Conservation (phyloP, 192 early-diverging fungal species). For the Lobosporangium transversale region DNA sequence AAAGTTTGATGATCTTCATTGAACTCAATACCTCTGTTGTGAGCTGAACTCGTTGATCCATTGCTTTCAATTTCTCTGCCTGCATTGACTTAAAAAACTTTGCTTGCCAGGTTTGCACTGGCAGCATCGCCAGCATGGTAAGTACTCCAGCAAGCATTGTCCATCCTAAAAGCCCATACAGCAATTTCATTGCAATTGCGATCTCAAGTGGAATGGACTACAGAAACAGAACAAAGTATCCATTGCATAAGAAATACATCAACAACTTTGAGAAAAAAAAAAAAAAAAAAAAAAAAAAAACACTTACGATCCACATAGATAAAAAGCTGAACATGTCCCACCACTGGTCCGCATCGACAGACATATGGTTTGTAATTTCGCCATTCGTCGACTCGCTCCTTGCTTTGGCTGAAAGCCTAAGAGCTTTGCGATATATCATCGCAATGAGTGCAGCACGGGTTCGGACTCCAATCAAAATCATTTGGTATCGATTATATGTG, state of each 20-base stretch:
- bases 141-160: conserved; percentile 39
- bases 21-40: conserved; percentile 47
- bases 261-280: no score
- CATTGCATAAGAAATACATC: no score
- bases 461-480: conserved; percentile 56
- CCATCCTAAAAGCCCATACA: conserved; percentile 41
- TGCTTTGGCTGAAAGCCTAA: conserved; percentile 59
- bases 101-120: conserved; percentile 44
- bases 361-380: conserved; percentile 48
- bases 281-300: no score
- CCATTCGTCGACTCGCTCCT: conserved; percentile 36
- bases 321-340: conserved; percentile 19
- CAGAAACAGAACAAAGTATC: no score
- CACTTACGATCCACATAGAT: conserved; percentile 16
- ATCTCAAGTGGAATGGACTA: conserved; percentile 45
- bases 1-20: conserved; percentile 53
- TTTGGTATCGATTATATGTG: conserved; percentile 56
- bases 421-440: conserved; percentile 67
- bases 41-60: conserved; percentile 53
- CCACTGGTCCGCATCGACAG: conserved; percentile 43
- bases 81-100: conserved; percentile 20
- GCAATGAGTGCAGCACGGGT: conserved; percentile 61
- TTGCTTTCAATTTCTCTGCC: conserved; percentile 28
- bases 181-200: conserved; percentile 24
- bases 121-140: conserved; percentile 23